These are phyloP conservation scores for Alopecurus myosuroides DNA, from an alignment of 176 grass and related monocot genomes.

Conservation along the genomic window DNA sequence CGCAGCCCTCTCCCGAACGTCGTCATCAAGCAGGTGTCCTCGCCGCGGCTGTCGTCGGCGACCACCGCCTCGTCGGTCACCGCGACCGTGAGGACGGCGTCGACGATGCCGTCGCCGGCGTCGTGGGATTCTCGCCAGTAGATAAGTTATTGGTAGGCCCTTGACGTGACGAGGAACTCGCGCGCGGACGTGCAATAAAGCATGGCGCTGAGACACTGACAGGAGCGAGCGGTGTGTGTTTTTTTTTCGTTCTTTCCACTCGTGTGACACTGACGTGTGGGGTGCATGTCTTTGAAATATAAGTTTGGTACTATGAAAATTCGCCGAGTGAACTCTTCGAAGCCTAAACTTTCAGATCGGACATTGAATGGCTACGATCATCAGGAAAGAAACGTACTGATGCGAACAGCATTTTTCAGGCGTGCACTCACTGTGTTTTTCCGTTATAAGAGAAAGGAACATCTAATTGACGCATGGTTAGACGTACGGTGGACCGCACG, in stretches of 20 bases:
- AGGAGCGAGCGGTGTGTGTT: not conserved
- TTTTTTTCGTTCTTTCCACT: not conserved
- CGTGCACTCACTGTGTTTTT: too few species aligned
- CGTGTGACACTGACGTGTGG: not conserved
- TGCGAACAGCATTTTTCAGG: too few species aligned
- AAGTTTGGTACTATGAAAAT: not conserved
- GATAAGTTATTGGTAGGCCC: not conserved
- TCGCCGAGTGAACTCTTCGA: not conserved
- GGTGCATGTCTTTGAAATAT: not conserved
- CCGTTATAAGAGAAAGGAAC: too few species aligned
- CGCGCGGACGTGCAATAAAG: not conserved
- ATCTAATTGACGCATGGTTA: too few species aligned
- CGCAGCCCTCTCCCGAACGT: slow-evolving; percentile 50
- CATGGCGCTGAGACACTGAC: not conserved
- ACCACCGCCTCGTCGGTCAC: slow-evolving; percentile 31
- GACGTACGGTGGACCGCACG: too few species aligned
- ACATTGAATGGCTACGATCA: not conserved
- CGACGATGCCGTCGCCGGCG: slow-evolving; percentile 39
- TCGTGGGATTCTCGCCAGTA: slow-evolving; percentile 33
- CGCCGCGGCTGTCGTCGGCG: slow-evolving; percentile 51
- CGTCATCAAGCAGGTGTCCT: slow-evolving; percentile 44
- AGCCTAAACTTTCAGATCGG: not conserved
- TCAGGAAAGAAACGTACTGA: not conserved
- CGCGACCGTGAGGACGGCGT: slow-evolving; percentile 22
- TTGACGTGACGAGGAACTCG: not conserved